A percentile compares a stretch with the other conserved stretches of the same genome.
Conservation (phyloP, 805 yeast species). For the Kluyveromyces dobzhanskii region DNA sequence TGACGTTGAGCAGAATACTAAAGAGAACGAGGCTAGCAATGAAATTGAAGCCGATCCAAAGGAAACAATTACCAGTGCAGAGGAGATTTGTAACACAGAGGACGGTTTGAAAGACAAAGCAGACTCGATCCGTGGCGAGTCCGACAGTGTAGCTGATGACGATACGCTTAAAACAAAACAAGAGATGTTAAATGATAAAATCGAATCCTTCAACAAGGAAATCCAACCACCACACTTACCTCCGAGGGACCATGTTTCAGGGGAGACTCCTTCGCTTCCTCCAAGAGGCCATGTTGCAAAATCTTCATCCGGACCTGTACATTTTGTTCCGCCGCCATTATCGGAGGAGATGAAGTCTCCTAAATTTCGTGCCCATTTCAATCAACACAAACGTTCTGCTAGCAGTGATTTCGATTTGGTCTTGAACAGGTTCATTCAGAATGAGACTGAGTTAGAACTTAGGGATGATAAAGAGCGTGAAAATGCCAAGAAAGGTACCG, state of each 20-base stretch:
- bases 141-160: constrained; percentile 4
- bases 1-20: no score
- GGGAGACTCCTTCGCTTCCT: neutral
- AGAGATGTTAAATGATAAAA: neutral
- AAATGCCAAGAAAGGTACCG: constrained; percentile 38
- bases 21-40: no score
- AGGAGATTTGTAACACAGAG: no score
- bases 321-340: constrained; percentile 27
- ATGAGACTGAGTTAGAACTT: constrained; percentile 41
- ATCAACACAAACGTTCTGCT: constrained; percentile 12
- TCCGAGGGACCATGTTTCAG: neutral
- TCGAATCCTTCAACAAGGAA: neutral
- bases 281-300: neutral
- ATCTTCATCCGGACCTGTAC: constrained; percentile 2
- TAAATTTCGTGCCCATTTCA: constrained; percentile 18
- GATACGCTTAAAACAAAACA: constrained; percentile 5
- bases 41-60: no score
- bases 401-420: constrained; percentile 49
- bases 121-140: neutral
- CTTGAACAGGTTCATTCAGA: constrained; percentile 49
- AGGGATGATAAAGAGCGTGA: constrained; percentile 47
- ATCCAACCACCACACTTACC: constrained; percentile 1
- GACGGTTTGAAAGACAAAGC: no score
- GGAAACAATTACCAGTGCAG: no score
- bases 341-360: constrained; percentile 24